These are phyloP conservation scores for Elsinoe perseae DNA, from an alignment of 2,329 filamentous ascomycete genomes.

Conservation along the genomic window DNA sequence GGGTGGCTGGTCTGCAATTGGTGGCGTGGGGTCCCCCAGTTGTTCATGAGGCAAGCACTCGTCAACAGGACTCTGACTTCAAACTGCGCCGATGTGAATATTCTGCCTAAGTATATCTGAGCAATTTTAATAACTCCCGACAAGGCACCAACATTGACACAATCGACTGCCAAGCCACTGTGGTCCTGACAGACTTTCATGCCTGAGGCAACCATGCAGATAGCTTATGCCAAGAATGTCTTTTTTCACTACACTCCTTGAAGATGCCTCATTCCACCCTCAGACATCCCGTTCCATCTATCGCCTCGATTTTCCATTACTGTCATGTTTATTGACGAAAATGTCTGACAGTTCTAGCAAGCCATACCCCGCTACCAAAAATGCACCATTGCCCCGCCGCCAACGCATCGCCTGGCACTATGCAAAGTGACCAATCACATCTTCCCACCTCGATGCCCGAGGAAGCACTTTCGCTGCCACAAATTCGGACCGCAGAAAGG, in stretches of 20 bases:
- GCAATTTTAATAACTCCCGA: neutral
- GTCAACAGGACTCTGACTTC: conserved; percentile 22
- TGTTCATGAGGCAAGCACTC: conserved; percentile 26
- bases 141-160: neutral
- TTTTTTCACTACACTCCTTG: neutral
- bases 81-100: conserved; percentile 28
- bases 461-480: conserved; percentile 5
- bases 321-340: neutral
- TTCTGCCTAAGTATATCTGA: conserved; percentile 23
- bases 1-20: conserved; percentile 26
- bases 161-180: neutral
- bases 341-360: neutral
- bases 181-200: neutral
- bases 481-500: neutral
- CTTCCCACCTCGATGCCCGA: neutral
- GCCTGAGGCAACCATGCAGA: conserved; percentile 13
- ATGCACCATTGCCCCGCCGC: conserved; percentile 12
- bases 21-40: conserved; percentile 29
- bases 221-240: conserved; percentile 3
- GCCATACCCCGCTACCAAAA: neutral
- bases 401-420: conserved; percentile 11
- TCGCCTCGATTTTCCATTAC: neutral
- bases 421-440: neutral
- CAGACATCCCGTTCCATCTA: neutral
- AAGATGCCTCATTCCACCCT: neutral